phyloP scores from a whole-genome alignment of 2,329 filamentous ascomycete genomes.

The Xylaria hypoxylon region DNA sequence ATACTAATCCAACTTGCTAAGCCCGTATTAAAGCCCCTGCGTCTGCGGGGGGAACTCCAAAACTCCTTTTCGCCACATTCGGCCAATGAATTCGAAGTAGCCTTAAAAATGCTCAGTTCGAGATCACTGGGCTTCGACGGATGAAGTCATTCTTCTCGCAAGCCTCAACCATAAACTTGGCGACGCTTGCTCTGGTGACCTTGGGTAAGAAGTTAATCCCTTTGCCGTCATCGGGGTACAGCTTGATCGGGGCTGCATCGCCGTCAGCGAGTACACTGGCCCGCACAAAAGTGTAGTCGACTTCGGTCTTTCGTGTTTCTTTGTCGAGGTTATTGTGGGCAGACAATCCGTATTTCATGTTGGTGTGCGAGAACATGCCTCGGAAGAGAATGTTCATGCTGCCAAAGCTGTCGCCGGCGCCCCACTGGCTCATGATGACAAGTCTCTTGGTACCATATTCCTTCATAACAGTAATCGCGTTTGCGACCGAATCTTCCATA shows the following conservation, averaged over 20 bases:
- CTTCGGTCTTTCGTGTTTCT: slow-evolving; percentile 51
- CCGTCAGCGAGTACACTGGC: slow-evolving; percentile 58
- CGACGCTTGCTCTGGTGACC: slow-evolving; percentile 55
- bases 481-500: slow-evolving; percentile 59
- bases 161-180: slow-evolving; percentile 58
- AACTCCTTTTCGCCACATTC: too few species aligned
- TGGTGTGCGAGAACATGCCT: slow-evolving; percentile 58
- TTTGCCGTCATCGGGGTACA: slow-evolving; percentile 57
- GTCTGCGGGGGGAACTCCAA: too few species aligned
- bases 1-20: too few species aligned
- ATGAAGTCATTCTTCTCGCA: slow-evolving; percentile 57
- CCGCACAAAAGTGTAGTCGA: slow-evolving; percentile 58
- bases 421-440: slow-evolving; percentile 63
- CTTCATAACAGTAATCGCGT: slow-evolving; percentile 54
- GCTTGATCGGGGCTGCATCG: slow-evolving; percentile 52
- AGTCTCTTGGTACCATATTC: slow-evolving; percentile 54
- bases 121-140: slow-evolving; percentile 58
- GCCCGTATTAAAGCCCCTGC: too few species aligned
- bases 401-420: slow-evolving; percentile 58
- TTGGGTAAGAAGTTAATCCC: slow-evolving; percentile 56
- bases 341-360: slow-evolving; percentile 58
- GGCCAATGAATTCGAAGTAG: too few species aligned
- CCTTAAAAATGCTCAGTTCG: slow-evolving; percentile 50
- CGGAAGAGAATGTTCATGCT: slow-evolving; percentile 57
- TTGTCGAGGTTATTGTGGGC: slow-evolving; percentile 62